Percentiles rank a stretch among this genome's conserved stretches.
These are phyloP conservation scores for Coniella vitis DNA, from an alignment of 2,329 filamentous ascomycete genomes.

Conservation along the genomic window DNA sequence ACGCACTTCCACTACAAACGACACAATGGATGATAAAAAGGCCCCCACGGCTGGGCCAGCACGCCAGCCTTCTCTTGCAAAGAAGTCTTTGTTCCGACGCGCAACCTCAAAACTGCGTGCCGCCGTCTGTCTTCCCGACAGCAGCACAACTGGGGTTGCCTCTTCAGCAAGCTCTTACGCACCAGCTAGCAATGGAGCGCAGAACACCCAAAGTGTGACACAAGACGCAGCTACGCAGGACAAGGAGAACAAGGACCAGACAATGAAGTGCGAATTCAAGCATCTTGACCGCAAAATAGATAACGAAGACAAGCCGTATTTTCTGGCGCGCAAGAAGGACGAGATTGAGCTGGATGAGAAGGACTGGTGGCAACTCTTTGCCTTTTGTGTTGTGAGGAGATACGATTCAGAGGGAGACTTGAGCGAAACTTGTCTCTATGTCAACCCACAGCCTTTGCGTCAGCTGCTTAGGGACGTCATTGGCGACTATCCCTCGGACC, in stretches of 20 bases:
- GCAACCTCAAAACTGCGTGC: conserved; percentile 9
- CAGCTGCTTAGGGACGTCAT: conserved; percentile 21
- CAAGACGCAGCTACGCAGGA: conserved; percentile 11
- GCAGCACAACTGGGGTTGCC: background rate
- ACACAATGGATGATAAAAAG: conserved; percentile 7
- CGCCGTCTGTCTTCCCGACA: conserved; percentile 1
- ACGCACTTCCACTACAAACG: conserved; percentile 4
- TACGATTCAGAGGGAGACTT: conserved; percentile 15
- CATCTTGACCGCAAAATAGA: conserved; percentile 27
- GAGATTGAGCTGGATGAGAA: conserved; percentile 22
- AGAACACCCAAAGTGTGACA: background rate
- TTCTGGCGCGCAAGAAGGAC: conserved; percentile 25
- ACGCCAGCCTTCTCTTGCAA: background rate
- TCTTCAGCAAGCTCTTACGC: background rate
- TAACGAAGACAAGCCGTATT: conserved; percentile 22
- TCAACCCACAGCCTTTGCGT: conserved; percentile 14
- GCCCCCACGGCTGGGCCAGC: background rate
- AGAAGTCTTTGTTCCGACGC: conserved; percentile 3
- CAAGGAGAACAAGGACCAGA: conserved; percentile 14
- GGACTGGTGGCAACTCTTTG: conserved; percentile 26
- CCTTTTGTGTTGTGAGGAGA: conserved; percentile 21
- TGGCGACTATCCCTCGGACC: conserved; percentile 22
- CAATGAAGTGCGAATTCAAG: conserved; percentile 25
- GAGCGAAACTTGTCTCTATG: conserved; percentile 9
- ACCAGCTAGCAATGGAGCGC: background rate